Evolutionary conservation across 1,284 basidiomycete genomes (phyloP), one percentile per base, ranked within the genome.

Genomic region (Tilletia indica): DNA sequence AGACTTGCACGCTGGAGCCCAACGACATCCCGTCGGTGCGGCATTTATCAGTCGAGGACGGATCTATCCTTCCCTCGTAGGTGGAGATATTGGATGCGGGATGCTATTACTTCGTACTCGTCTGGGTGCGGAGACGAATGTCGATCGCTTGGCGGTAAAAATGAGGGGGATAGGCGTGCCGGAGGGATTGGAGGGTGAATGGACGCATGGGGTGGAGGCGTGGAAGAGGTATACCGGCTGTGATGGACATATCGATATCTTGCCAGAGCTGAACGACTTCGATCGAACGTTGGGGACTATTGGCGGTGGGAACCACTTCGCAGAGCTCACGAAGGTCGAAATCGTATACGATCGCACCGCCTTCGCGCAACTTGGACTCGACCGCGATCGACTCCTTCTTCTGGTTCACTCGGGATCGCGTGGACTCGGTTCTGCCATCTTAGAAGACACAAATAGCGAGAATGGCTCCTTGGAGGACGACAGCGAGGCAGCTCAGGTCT

Each of bases 31-130:
- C 12, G 48, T 49, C 48, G 48, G 48, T 14, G 48, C 48, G 48
- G 48, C 48, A n/a, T 49, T 49, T n/a, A 49, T 49, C 48, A 49
- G 48, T 49, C 48, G 48, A 14, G 48, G 48, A 49, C 48, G 48
- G 14, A 49, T 49, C n/a, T 49, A 14, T 49, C 48, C 48, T n/a
- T 12, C 48, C n/a, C n/a, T 49, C 14, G 48, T 49, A n/a, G 48
- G 48, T 2, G 48, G 48, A 49, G 48, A 49, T n/a, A 49, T 49
- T n/a, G 48, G 48, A 49, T 49, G 48, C 48, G 48, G 48, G 14
- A 49, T 49, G 48, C 48, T 49, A n/a, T n/a, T 49, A 14, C 48
- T 49, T 12, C 12, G n/a, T 12, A 49, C 48, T n/a, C 12, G 48
- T 12, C 12, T 49, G 14, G 48, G n/a, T 49, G 48, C 48, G n/a